Evolutionary conservation across 2,329 filamentous ascomycete species (phyloP), one percentile per base, ranked within the genome.

Genomic region (Aspergillus aculeatinus): DNA sequence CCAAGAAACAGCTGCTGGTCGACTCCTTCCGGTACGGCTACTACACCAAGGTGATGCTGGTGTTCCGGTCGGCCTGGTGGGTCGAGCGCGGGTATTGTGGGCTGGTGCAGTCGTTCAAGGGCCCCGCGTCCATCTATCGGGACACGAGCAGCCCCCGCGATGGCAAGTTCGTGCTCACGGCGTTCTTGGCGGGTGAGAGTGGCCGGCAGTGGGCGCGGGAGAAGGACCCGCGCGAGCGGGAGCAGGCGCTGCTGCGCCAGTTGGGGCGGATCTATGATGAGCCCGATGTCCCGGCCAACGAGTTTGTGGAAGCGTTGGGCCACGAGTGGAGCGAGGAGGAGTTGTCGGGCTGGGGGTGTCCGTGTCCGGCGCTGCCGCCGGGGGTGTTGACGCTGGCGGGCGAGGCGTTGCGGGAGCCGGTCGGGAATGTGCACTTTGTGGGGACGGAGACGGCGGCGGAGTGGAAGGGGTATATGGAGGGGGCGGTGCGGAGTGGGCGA

Each of bases 401-500:
- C 0, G 67, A 75, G 11, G 68, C 67, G 4, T 61, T 81, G 10
- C 67, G 76, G n/a, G 68, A 74, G 31, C 65, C 71, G 0, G 69
- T 71, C 51, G 72, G 77, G 5, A 74, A 80, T 33, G 29, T 85
- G 3, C 79, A 85, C 63, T 86, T 85, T 63, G 82, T 78, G 2
- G 83, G 84, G 0, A 85, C 83, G 0, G 84, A 86, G 72, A 82
- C 79, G 1, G 77, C 79, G 0, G 73, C 66, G 2, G 77, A 81
- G 59, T 86, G 83, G 83, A 82, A 81, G 57, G 83, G 83, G 0
- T 85, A 85, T 65, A 85, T 86, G 82, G 84, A 86, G 61, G 84
- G 84, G 1, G 84, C 84, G 0, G 72, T 86, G 11, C 65, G 78
- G 5, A 79, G 74, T 53, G 83, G 84, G 1, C 74, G 83, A 59